Conservation (phyloP, 441 rosid genomes). For the Adansonia madagascariensis region DNA sequence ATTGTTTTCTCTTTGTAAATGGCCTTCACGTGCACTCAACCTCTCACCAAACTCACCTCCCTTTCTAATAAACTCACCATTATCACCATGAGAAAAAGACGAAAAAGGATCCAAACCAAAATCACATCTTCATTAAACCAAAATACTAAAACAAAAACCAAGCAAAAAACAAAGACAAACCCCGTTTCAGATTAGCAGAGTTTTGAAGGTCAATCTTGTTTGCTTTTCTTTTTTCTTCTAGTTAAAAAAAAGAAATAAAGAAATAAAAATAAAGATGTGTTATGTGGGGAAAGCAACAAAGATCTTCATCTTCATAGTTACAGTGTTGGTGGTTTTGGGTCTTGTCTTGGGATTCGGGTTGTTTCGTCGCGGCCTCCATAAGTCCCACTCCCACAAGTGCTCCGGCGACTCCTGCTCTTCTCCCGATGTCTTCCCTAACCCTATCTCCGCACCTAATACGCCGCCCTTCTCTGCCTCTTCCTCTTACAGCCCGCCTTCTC, state of each 20-base stretch:
- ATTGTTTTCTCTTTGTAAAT: conserved; percentile 10
- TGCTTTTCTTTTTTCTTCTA: neutral
- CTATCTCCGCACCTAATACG: conserved; percentile 32
- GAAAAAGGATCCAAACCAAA: conserved; percentile 31
- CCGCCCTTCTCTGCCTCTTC: conserved; percentile 24
- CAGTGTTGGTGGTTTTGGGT: conserved; percentile 69
- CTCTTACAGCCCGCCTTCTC: conserved; percentile 26
- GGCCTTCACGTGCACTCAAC: conserved; percentile 42
- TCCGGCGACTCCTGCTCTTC: conserved; percentile 48
- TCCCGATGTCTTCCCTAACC: conserved; percentile 41
- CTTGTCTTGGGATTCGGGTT: conserved; percentile 70
- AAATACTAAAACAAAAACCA: neutral
- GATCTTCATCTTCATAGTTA: conserved; percentile 90
- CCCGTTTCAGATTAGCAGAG: conserved; percentile 20
- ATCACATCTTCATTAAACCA: conserved; percentile 7
- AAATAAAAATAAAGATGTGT: conserved; percentile 45
- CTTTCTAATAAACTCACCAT: conserved; percentile 20
- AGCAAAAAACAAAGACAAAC: neutral
- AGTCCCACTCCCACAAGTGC: conserved; percentile 46
- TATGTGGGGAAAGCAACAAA: conserved; percentile 92
- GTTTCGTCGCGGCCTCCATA: conserved; percentile 48
- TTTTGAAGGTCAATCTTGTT: neutral
- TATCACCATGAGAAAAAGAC: conserved; percentile 28
- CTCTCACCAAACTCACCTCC: neutral
- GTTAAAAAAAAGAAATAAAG: neutral